phyloP scores from a whole-genome alignment of 2,329 filamentous ascomycete species.

The Botrytis fabae region DNA sequence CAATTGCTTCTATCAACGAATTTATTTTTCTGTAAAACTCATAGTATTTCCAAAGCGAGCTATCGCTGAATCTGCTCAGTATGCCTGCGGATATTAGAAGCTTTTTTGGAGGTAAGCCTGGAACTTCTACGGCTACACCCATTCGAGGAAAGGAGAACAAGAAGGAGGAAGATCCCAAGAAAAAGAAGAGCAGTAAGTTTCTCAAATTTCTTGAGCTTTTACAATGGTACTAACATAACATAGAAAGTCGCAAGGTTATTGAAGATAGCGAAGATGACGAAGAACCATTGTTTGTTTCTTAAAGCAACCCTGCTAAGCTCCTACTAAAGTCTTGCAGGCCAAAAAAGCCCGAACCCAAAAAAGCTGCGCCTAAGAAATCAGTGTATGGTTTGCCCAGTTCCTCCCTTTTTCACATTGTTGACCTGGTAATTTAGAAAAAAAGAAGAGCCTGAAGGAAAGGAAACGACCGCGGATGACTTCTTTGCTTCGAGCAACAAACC shows the following conservation, averaged over 20 bases:
- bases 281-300: conserved; percentile 44
- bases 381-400: conserved; percentile 44
- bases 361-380: conserved; percentile 58
- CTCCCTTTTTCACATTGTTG: background rate
- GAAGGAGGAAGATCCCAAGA: conserved; percentile 40
- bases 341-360: conserved; percentile 55
- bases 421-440: conserved; percentile 33
- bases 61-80: conserved; percentile 19
- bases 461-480: conserved; percentile 41
- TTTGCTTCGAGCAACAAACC: conserved; percentile 40
- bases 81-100: conserved; percentile 89
- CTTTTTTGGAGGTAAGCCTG: conserved; percentile 77
- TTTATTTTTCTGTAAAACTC: background rate
- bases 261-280: conserved; percentile 80
- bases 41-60: background rate
- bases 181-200: conserved; percentile 39
- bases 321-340: conserved; percentile 37
- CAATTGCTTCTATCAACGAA: conserved; percentile 13
- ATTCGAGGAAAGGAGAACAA: conserved; percentile 46
- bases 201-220: background rate
- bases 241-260: conserved; percentile 66
- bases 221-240: conserved; percentile 22
- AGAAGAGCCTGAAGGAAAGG: conserved; percentile 38
- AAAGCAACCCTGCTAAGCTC: background rate
- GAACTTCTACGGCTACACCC: conserved; percentile 51